Base-by-base conservation (phyloP, 306 rosid genomes). In the Castanea sativa region DNA sequence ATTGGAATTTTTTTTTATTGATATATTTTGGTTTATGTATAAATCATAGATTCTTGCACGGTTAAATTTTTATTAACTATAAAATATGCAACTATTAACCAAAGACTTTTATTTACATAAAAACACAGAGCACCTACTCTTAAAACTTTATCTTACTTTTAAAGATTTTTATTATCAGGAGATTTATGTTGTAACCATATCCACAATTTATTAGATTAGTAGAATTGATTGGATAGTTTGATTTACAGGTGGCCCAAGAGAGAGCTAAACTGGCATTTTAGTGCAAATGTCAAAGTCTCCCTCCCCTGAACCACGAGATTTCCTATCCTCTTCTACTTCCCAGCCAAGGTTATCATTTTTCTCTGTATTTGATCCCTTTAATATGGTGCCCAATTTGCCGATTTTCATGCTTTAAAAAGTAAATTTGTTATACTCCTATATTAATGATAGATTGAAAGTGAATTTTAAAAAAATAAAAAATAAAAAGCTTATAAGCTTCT, bases 251-350 rank as follows among this genome's bases (percentile, higher is more conserved):
- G 77, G 73, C 80, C 80, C 69, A 78, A 85, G 77, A 79, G 85
- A 82, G 80, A 73, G 56, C 78, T 78, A 70, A 81, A 82, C 85
- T 68, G 82, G 85, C 52, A 4, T 78, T 71, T 77, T 74, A 76
- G 69, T 86, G 97, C 91, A 90, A 93, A 93, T 91, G 95, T 87
- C 95, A 72, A 90, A 86, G 87, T 83, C 90, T 85, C 89, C 88
- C 86, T 86, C 91, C 85, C 78, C 78, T 71, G 80, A 86, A 80
- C 85, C 69, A 70, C 78, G 29, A 56, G 88, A 78, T 75, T 70
- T 82, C 69, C 9, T 73, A 68, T 82, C 82, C 61, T 80, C 92
- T 76, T 86, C 88, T 75, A 72, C 76, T 32, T 82, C 88, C 58
- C 76, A 69, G 74, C 80, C 80, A 59, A 79, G 89, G 97, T 91